Percentiles rank a stretch among this genome's conserved stretches.
Evolutionary conservation across 768 basidiomycete species (phyloP).

Genomic region (Myochromella boudieri): DNA sequence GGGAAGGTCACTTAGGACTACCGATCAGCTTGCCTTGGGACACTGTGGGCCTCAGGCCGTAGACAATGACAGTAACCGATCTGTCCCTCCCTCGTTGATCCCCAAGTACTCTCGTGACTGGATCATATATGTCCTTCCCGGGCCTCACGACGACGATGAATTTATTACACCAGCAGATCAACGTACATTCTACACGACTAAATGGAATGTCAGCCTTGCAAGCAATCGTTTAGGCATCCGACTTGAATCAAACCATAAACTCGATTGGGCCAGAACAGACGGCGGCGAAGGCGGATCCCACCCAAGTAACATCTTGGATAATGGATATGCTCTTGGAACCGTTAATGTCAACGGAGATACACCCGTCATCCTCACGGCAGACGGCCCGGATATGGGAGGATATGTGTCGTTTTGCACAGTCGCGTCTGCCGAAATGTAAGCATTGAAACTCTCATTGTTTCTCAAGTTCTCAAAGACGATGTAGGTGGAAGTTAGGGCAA

Average conservation of each 20-base stretch:
- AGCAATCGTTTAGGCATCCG: slow-evolving; percentile 68
- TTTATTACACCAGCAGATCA: slow-evolving; percentile 53
- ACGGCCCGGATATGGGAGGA: slow-evolving; percentile 65
- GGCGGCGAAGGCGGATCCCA: slow-evolving; percentile 72
- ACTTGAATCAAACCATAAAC: slow-evolving; percentile 40
- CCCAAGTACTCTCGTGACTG: slow-evolving; percentile 50
- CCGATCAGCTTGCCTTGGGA: slow-evolving; percentile 49
- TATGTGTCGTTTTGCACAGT: slow-evolving; percentile 59
- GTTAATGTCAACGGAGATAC: slow-evolving; percentile 71
- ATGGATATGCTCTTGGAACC: slow-evolving; percentile 53
- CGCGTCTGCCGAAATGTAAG: slow-evolving; percentile 49
- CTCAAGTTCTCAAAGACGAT: neutral
- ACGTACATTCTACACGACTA: slow-evolving; percentile 46
- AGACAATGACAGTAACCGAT: slow-evolving; percentile 10
- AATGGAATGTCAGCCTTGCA: slow-evolving; percentile 53
- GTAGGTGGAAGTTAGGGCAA: slow-evolving; percentile 71
- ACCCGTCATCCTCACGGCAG: slow-evolving; percentile 61
- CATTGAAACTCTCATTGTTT: neutral
- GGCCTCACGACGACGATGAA: slow-evolving; percentile 61
- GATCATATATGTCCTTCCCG: slow-evolving; percentile 54
- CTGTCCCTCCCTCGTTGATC: slow-evolving; percentile 28
- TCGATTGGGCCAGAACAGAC: slow-evolving; percentile 52
- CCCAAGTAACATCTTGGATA: slow-evolving; percentile 66
- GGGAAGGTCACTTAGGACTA: slow-evolving; percentile 50
- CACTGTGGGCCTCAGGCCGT: slow-evolving; percentile 22